phyloP scores from a whole-genome alignment of 1,139 yeast genomes.

The Eremothecium cymbalariae region DNA sequence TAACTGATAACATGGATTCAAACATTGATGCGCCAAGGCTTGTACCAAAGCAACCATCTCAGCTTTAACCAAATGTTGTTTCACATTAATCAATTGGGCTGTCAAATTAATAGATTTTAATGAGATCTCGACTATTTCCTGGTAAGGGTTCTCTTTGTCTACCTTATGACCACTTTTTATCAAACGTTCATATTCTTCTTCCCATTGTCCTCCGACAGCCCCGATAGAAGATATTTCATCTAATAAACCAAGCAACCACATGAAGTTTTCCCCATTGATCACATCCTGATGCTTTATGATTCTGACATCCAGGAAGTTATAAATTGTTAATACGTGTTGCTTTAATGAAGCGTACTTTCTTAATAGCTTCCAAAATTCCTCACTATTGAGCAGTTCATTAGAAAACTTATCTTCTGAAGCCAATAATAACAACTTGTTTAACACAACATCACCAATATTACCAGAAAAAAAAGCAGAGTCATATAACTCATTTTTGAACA shows the following conservation, averaged over 20 bases:
- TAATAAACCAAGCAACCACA: constrained; percentile 57
- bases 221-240: constrained; percentile 82
- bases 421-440: constrained; percentile 48
- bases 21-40: constrained; percentile 80
- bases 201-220: constrained; percentile 71
- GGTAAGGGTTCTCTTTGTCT: constrained; percentile 42
- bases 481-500: constrained; percentile 26
- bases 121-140: constrained; percentile 50
- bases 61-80: constrained; percentile 21
- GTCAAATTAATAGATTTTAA: constrained; percentile 57
- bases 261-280: constrained; percentile 45
- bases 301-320: constrained; percentile 42
- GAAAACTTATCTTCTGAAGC: constrained; percentile 45
- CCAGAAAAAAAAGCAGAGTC: constrained; percentile 30
- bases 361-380: constrained; percentile 57
- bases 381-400: constrained; percentile 37
- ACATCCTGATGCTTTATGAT: constrained; percentile 36
- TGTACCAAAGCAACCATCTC: constrained; percentile 54
- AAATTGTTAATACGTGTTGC: constrained; percentile 42
- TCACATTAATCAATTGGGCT: constrained; percentile 36
- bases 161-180: constrained; percentile 38
- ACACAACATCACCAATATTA: constrained; percentile 42
- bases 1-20: constrained; percentile 77
- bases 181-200: constrained; percentile 47
- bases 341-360: constrained; percentile 52